These are phyloP conservation scores for Carex littledalei DNA, from an alignment of 176 grass and related monocot species.

Conservation along the genomic window DNA sequence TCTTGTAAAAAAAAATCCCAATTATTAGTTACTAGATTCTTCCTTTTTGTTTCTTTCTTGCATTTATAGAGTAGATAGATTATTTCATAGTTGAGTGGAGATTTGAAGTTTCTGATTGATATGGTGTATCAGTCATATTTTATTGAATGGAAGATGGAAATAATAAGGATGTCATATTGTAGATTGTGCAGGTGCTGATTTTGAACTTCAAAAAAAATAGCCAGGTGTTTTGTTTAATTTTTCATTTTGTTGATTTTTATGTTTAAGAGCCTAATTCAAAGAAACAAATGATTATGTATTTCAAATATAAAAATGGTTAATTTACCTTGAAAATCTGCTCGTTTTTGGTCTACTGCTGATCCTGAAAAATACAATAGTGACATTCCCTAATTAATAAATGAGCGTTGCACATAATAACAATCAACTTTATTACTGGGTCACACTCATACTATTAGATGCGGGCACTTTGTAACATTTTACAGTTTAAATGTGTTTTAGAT, in stretches of 20 bases:
- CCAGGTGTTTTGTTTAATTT: neutral
- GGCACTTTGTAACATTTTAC: neutral
- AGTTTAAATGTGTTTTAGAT: neutral
- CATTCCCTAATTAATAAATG: neutral
- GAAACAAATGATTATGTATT: neutral
- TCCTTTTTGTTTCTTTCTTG: neutral
- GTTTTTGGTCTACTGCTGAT: neutral
- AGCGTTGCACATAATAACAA: neutral
- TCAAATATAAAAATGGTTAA: neutral
- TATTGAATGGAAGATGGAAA: neutral
- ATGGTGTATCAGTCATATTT: neutral
- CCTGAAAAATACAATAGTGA: neutral
- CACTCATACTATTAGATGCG: too few relatives aligned
- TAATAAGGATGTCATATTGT: neutral
- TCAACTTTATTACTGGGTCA: too few relatives aligned
- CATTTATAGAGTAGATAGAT: slow-evolving; percentile 3
- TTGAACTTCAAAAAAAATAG: neutral
- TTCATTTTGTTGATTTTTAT: neutral
- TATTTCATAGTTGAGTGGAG: neutral
- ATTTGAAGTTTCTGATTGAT: neutral
- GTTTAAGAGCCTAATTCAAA: neutral
- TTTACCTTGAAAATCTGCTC: neutral
- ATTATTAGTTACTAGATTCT: neutral
- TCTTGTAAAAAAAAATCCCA: slow-evolving; percentile 13
- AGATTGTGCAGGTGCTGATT: neutral